These are phyloP conservation scores for Blumeriella jaapii DNA, from an alignment of 2,329 filamentous ascomycete species.

Conservation along the genomic window DNA sequence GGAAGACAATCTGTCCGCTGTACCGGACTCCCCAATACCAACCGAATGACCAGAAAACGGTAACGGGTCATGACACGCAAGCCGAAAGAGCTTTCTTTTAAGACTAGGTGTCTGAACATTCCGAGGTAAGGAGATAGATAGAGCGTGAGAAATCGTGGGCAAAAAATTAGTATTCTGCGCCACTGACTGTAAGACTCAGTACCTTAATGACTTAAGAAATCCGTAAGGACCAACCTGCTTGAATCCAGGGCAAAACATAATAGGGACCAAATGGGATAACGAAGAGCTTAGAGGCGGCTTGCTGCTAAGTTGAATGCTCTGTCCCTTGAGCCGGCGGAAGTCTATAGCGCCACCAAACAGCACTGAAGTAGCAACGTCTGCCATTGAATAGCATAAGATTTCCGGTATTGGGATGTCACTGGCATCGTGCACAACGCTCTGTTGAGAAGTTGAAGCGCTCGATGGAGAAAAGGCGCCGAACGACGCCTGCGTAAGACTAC, in stretches of 20 bases:
- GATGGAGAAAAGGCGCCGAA: not conserved
- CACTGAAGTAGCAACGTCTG: not conserved
- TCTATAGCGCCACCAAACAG: not conserved
- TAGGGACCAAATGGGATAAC: slow-evolving; percentile 16
- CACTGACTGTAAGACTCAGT: slow-evolving; percentile 11
- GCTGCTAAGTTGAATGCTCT: slow-evolving; percentile 10
- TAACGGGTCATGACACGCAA: slow-evolving; percentile 3
- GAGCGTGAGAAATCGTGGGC: slow-evolving; percentile 10
- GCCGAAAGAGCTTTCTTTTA: slow-evolving; percentile 11
- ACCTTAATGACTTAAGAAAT: not conserved
- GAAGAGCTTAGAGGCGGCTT: slow-evolving; percentile 7
- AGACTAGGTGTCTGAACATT: slow-evolving; percentile 18
- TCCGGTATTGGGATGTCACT: too few species aligned
- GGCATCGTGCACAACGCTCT: too few species aligned
- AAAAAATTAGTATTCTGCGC: slow-evolving; percentile 14
- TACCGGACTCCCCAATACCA: not conserved
- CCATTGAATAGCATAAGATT: too few species aligned
- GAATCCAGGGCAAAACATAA: slow-evolving; percentile 22
- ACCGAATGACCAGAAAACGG: not conserved
- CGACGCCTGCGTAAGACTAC: not conserved
- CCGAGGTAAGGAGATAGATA: slow-evolving; percentile 10
- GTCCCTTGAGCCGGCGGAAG: not conserved
- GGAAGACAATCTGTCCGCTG: slow-evolving; percentile 6
- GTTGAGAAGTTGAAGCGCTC: not conserved
- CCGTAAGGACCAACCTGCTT: slow-evolving; percentile 14